phyloP scores from a whole-genome alignment of 108 stramenopile genomes.

The Epithemia pelagica region DNA sequence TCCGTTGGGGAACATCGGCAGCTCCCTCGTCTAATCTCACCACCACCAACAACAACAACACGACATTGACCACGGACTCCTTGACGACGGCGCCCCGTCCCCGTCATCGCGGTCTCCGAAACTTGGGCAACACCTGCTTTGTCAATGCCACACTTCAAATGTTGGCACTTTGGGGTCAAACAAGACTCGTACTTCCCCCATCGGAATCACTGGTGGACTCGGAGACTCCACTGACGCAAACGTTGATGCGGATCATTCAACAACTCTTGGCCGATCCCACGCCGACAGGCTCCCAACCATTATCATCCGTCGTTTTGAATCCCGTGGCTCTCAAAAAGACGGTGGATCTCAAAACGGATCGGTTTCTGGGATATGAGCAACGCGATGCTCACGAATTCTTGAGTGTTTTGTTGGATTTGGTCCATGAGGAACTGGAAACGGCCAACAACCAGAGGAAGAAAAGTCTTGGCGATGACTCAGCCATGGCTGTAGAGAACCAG shows the following conservation, averaged over 20 bases:
- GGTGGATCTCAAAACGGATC: conserved; percentile 33
- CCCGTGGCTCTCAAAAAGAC: conserved; percentile 26
- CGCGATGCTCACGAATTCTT: conserved; percentile 65
- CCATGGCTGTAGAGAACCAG: neutral
- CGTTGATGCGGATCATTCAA: neutral
- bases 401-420: conserved; percentile 43
- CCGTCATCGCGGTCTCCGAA: conserved; percentile 21
- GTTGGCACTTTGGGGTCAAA: neutral
- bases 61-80: too few relatives aligned
- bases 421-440: conserved; percentile 46
- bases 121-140: conserved; percentile 84
- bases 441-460: too few relatives aligned
- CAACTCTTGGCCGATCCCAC: neutral
- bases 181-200: neutral
- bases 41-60: too few relatives aligned
- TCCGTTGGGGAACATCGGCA: too few relatives aligned
- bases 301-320: neutral
- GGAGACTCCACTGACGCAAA: neutral
- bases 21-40: too few relatives aligned
- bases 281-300: neutral
- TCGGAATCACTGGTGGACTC: neutral
- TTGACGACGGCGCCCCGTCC: conserved; percentile 14
- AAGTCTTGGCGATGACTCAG: too few relatives aligned
- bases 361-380: conserved; percentile 50
- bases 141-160: conserved; percentile 72